These are phyloP conservation scores for Wickerhamomyces bovis DNA, from an alignment of 805 yeast genomes.

Conservation along the genomic window DNA sequence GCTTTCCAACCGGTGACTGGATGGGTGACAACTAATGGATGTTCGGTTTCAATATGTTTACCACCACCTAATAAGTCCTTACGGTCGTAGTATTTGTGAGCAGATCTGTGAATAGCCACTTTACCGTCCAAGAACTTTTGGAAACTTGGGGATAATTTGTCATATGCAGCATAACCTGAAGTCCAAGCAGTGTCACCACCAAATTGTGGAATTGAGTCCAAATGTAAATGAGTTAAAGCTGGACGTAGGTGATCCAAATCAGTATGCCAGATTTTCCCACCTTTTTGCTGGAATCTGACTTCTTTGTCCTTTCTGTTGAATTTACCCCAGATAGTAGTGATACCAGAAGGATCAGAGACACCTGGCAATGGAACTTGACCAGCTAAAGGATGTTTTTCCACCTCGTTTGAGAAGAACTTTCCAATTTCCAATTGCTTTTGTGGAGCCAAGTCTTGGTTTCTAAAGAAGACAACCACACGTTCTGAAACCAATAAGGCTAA, in stretches of 20 bases:
- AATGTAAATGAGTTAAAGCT: constrained; percentile 45
- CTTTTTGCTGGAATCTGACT: constrained; percentile 5
- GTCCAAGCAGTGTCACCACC: constrained; percentile 58
- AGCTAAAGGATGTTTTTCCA: constrained; percentile 36
- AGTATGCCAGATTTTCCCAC: constrained; percentile 39
- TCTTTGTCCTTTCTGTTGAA: constrained; percentile 17
- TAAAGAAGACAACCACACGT: constrained; percentile 45
- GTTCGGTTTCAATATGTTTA: constrained; percentile 42
- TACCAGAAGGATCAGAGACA: constrained; percentile 24
- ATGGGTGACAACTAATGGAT: constrained; percentile 53
- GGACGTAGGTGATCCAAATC: constrained; percentile 55
- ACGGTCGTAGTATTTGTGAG: constrained; percentile 34
- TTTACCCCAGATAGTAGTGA: constrained; percentile 31
- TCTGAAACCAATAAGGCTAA: constrained; percentile 42
- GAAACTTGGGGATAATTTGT: constrained; percentile 46
- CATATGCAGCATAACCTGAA: constrained; percentile 52
- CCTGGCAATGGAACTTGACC: constrained; percentile 28
- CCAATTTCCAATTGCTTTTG: constrained; percentile 15
- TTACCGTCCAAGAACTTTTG: constrained; percentile 49
- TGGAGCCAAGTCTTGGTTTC: constrained; percentile 15
- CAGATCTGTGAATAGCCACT: constrained; percentile 38
- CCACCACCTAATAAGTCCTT: constrained; percentile 42
- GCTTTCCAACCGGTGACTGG: constrained; percentile 63
- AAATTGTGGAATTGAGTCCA: constrained; percentile 40
- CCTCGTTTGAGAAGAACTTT: constrained; percentile 25